Percentiles rank a stretch among this genome's conserved stretches.
Evolutionary conservation across 2,329 filamentous ascomycete species (phyloP).

Genomic region (Verticillium albo-atrum): DNA sequence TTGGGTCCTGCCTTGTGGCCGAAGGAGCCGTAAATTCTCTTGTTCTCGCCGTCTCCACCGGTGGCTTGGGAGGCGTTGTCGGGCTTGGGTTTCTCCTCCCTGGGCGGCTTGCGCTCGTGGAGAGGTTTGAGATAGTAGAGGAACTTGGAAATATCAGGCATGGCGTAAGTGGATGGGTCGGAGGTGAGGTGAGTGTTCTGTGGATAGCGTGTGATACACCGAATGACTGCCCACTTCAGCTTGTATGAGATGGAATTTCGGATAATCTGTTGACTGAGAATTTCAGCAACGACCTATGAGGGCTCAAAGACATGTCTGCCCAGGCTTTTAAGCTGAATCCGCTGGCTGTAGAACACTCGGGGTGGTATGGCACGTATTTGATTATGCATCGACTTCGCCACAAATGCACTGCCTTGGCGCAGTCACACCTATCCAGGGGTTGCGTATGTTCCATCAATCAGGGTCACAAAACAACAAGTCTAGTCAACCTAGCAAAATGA

Average conservation of each 20-base stretch:
- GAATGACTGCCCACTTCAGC: too few relatives aligned
- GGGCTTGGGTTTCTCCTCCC: background rate
- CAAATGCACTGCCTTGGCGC: background rate
- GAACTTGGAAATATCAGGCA: background rate
- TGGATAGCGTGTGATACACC: background rate
- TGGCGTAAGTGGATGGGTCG: background rate
- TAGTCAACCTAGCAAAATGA: background rate
- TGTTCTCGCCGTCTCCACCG: background rate
- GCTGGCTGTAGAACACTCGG: too few relatives aligned
- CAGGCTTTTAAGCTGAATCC: too few relatives aligned
- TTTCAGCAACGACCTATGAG: too few relatives aligned
- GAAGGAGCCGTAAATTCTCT: background rate
- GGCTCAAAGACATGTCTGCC: too few relatives aligned
- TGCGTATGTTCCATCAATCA: background rate
- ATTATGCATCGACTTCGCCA: background rate
- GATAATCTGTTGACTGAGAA: too few relatives aligned
- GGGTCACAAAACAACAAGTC: background rate
- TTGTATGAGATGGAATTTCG: too few relatives aligned
- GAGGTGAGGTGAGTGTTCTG: background rate
- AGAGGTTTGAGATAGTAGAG: background rate
- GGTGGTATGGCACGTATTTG: too few relatives aligned
- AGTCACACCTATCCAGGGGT: background rate
- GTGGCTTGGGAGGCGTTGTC: background rate
- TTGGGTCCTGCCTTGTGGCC: background rate
- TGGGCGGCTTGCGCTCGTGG: background rate